Base-by-base conservation (phyloP, 441 rosid genomes). In the Arabidopsis lyrata region DNA sequence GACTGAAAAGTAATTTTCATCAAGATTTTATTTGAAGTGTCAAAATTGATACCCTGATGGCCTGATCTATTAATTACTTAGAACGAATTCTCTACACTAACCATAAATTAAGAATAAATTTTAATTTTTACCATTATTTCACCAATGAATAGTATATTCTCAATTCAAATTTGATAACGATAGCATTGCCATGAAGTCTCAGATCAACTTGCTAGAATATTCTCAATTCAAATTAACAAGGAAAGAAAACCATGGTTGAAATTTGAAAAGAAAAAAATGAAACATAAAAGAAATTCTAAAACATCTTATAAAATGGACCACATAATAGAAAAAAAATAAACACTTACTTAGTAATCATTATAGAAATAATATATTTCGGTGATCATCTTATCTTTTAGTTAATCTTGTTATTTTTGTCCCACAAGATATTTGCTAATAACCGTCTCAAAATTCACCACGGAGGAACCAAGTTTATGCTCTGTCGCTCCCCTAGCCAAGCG, bases 391-490 rank as follows among this genome's bases (percentile, higher is more conserved):
- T 36, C 8, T 4, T 59, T 49, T 27, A 15, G 5, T 44, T 34
- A 72, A 42, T n/a, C 56, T 5, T 22, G 48, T 63, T 48, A 22
- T 34, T 52, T 11, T 7, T 72, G 41, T 42, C 66, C 36, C 47
- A 74, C 52, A 13, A 83, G 75, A 15, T 75, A 60, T 18, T 75
- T 44, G 39, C 24, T 29, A 11, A 81, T 68, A 68, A 86, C 5
- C 42, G 35, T 44, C 50, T 80, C 77, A 12, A 85, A 57, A 62
- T 78, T 83, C 27, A 24, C 16, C 16, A 53, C 32, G 15, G 87
- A 83, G 0, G 81, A 79, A 3, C 85, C 83, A 31, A 0, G 0
- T 4, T 76, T 16, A 65, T 27, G 50, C 20, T 20, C 44, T 0
- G 54, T 52, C 4, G 78, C 81, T 35, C 69, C 68, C 70, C 68